Evolutionary conservation across 1,139 yeast species (phyloP).

Genomic region (Kurtzmaniella quercitrusa): DNA sequence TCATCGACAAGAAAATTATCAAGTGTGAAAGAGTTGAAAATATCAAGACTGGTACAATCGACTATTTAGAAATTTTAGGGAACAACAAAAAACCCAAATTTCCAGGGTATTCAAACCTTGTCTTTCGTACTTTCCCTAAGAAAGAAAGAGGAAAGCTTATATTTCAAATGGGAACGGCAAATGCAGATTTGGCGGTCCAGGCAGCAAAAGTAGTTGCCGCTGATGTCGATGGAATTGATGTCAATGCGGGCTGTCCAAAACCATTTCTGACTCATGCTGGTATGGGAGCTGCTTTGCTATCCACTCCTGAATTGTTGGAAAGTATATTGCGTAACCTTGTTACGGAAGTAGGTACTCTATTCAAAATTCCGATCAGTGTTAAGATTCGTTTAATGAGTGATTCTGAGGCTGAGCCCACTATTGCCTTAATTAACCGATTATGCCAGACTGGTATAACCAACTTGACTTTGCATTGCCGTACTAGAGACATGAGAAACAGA

Average conservation of each 20-base stretch:
- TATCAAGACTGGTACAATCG: slow-evolving; percentile 52
- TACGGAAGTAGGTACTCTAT: slow-evolving; percentile 72
- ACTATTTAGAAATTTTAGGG: slow-evolving; percentile 38
- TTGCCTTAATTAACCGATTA: slow-evolving; percentile 56
- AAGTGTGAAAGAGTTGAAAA: slow-evolving; percentile 65
- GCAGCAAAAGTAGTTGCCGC: slow-evolving; percentile 78
- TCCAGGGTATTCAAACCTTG: slow-evolving; percentile 45
- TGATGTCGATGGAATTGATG: slow-evolving; percentile 90
- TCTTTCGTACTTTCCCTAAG: slow-evolving; percentile 69
- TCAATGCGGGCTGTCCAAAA: slow-evolving; percentile 96
- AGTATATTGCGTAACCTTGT: slow-evolving; percentile 67
- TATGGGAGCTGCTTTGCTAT: slow-evolving; percentile 92
- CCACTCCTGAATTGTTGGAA: slow-evolving; percentile 75
- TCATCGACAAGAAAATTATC: slow-evolving; percentile 78
- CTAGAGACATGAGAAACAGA: slow-evolving; percentile 84
- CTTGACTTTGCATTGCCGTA: slow-evolving; percentile 88
- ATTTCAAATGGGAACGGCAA: slow-evolving; percentile 87
- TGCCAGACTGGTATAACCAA: slow-evolving; percentile 80
- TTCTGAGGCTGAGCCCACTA: slow-evolving; percentile 50
- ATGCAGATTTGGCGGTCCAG: slow-evolving; percentile 77
- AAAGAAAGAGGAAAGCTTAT: slow-evolving; percentile 63
- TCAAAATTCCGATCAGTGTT: slow-evolving; percentile 78
- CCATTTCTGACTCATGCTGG: slow-evolving; percentile 87
- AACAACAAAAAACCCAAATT: slow-evolving; percentile 30
- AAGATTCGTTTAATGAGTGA: slow-evolving; percentile 76